phyloP scores from a whole-genome alignment of 2,329 filamentous ascomycete species.

The Colletotrichum sansevieriae region DNA sequence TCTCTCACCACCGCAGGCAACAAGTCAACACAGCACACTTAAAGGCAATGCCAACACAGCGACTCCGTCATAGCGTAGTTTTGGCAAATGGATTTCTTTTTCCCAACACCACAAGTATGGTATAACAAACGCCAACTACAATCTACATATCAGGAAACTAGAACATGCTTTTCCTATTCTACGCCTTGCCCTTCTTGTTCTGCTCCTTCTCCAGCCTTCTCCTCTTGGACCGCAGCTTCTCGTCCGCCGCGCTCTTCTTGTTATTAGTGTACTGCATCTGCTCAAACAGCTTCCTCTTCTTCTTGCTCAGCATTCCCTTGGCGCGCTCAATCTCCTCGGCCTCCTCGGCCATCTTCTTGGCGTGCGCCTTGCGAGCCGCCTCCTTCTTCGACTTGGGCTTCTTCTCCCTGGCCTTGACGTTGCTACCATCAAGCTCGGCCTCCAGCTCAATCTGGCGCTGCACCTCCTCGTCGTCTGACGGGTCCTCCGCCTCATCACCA shows the following conservation, averaged over 20 bases:
- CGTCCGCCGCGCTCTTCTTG: conserved; percentile 90
- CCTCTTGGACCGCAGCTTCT: conserved; percentile 88
- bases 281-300: conserved; percentile 97
- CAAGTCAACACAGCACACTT: neutral
- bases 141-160: conserved; percentile 27
- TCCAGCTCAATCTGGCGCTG: conserved; percentile 92
- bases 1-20: neutral
- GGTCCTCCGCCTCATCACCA: conserved; percentile 53
- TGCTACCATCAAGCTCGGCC: conserved; percentile 85
- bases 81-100: conserved; percentile 32
- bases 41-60: too few species aligned
- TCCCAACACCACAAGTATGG: conserved; percentile 42
- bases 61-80: neutral
- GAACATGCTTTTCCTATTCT: conserved; percentile 7
- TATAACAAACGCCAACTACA: conserved; percentile 42
- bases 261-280: conserved; percentile 98
- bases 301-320: conserved; percentile 98
- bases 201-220: conserved; percentile 84
- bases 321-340: conserved; percentile 90
- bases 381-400: conserved; percentile 74
- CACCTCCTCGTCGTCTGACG: conserved; percentile 71
- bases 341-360: conserved; percentile 79
- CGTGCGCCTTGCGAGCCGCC: conserved; percentile 76
- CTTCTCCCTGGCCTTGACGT: conserved; percentile 63
- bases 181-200: conserved; percentile 52